These are phyloP conservation scores for Plasmodium gallinaceum DNA, from an alignment of 169 alveolate genomes.

Conservation along the genomic window DNA sequence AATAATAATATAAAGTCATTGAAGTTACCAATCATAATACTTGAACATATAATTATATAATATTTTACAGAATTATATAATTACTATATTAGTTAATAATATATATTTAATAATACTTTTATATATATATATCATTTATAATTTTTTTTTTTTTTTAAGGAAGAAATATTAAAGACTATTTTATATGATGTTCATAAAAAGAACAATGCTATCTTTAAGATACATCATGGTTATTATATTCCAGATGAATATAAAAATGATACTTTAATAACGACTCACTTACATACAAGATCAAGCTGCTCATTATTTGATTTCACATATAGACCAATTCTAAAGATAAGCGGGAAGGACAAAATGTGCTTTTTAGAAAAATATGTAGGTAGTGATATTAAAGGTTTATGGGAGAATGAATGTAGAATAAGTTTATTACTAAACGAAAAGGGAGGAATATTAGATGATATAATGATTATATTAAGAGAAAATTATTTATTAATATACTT, in stretches of 20 bases:
- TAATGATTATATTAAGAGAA: constrained; percentile 51
- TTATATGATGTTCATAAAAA: constrained; percentile 56
- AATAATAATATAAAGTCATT: background rate
- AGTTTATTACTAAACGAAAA: constrained; percentile 69
- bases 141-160: constrained; percentile 31
- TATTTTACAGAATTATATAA: background rate
- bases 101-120: background rate
- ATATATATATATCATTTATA: background rate
- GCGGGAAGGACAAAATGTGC: constrained; percentile 60
- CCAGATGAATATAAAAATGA: constrained; percentile 75
- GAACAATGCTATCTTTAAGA: constrained; percentile 74
- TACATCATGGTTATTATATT: constrained; percentile 34
- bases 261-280: constrained; percentile 66
- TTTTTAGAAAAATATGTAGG: constrained; percentile 76
- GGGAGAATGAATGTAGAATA: constrained; percentile 79
- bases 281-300: constrained; percentile 72
- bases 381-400: constrained; percentile 73
- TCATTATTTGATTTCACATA: constrained; percentile 74
- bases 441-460: constrained; percentile 74
- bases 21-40: background rate
- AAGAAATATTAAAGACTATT: constrained; percentile 46
- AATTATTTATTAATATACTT: constrained; percentile 59
- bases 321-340: constrained; percentile 75
- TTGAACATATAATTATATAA: background rate
- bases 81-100: background rate